These are phyloP conservation scores for Pseudogymnoascus sp. DNA, from an alignment of 2,329 filamentous ascomycete genomes.

Conservation along the genomic window DNA sequence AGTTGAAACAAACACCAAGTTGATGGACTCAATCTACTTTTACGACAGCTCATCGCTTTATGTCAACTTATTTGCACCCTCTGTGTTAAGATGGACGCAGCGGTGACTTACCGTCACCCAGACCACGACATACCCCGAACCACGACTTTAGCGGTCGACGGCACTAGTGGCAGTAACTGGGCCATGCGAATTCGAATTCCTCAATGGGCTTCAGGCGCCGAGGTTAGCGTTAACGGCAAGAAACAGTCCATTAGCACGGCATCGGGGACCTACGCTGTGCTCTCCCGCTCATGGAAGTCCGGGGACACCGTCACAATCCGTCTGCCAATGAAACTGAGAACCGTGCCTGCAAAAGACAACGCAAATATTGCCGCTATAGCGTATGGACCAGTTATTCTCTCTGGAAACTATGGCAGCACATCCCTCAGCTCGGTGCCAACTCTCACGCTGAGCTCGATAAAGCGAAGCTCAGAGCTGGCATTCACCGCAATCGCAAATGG, in stretches of 20 bases:
- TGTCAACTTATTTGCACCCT: conserved; percentile 42
- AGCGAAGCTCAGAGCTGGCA: background rate
- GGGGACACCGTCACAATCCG: conserved; percentile 36
- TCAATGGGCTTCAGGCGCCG: conserved; percentile 34
- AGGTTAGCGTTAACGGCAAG: conserved; percentile 35
- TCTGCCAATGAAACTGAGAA: conserved; percentile 38
- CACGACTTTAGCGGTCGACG: conserved; percentile 31
- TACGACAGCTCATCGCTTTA: conserved; percentile 35
- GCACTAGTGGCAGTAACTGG: conserved; percentile 23
- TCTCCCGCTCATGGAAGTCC: conserved; percentile 32
- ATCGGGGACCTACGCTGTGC: conserved; percentile 26
- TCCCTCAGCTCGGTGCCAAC: background rate
- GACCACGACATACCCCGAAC: conserved; percentile 36
- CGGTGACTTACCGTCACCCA: conserved; percentile 35
- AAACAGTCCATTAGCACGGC: conserved; percentile 29
- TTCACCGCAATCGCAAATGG: background rate
- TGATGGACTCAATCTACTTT: conserved; percentile 45
- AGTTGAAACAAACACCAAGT: conserved; percentile 44
- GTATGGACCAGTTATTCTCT: conserved; percentile 38
- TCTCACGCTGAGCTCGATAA: background rate
- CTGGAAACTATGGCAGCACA: conserved; percentile 33
- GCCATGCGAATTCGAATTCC: conserved; percentile 39
- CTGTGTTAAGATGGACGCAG: conserved; percentile 36
- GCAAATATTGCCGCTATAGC: conserved; percentile 35
- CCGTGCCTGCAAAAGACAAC: conserved; percentile 40